Evolutionary conservation across 2,329 filamentous ascomycete species (phyloP), one percentile per base, ranked within the genome.

Genomic region (Alternaria burnsii): DNA sequence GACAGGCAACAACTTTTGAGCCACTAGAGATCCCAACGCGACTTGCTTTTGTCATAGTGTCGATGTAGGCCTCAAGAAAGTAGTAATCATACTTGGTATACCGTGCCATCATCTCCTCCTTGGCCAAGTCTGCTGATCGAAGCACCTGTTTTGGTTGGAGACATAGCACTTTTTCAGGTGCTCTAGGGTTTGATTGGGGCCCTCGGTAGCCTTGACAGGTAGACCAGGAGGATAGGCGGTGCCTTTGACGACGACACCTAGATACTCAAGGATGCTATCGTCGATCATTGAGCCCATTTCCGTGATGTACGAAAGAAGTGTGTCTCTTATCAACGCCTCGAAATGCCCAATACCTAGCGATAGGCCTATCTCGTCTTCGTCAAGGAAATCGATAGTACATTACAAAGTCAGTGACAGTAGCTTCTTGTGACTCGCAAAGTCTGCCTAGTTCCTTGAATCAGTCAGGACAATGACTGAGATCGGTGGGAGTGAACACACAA

Each of bases 51-150:
- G 38, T n/a, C 41, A 48, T 47, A n/a, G 12, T 18, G 20, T 53
- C 50, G 18, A 53, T 22, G 14, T 38, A 58, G 7, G 14, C 22
- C 20, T 47, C 42, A 3, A 54, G 38, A 30, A 59, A 59, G 6
- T 26, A 54, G 30, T 59, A 52, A n/a, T 24, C 30, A 10, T 52
- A n/a, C 3, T 32, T 30, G 11, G 24, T 38, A 58, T 46, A 34
- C 38, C 20, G 20, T 20, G 36, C 24, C 18, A 58, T 58, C 18
- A 58, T 34, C 41, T 52, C 47, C 22, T 28, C 30, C 24, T 41
- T 52, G 7, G 14, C 43, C 16, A 26, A 14, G 14, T 46, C 43
- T 26, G 43, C 43, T 2, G 18, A 8, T 26, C 20, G 28, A 26
- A 43, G 48, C 5, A 6, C 18, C 18, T 24, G 11, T 16, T 20